Evolutionary conservation across 2,329 filamentous ascomycete genomes (phyloP).

Genomic region (Pseudogymnoascus sp.): DNA sequence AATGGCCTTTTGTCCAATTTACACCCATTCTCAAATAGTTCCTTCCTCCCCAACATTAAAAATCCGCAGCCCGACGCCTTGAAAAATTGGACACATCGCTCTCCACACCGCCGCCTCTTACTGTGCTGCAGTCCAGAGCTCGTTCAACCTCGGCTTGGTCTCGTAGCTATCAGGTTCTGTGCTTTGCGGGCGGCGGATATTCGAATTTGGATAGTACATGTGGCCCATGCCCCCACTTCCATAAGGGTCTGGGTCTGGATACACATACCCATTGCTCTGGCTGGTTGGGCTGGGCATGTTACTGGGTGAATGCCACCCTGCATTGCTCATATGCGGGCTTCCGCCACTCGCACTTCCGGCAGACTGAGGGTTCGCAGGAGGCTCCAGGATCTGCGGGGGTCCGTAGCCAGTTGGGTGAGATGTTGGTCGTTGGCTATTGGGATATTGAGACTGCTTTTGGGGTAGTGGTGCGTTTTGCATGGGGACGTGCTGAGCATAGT

Average conservation of each 20-base stretch:
- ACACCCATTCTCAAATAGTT: not conserved
- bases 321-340: conserved; percentile 69
- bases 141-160: conserved; percentile 47
- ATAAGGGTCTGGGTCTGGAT: conserved; percentile 73
- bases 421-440: conserved; percentile 48
- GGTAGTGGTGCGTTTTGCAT: conserved; percentile 63
- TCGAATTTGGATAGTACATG: conserved; percentile 64
- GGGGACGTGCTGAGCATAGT: conserved; percentile 32
- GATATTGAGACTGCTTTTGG: not conserved
- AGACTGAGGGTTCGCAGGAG: conserved; percentile 63
- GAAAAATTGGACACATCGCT: not conserved
- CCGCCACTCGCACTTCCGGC: conserved; percentile 58
- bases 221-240: conserved; percentile 50
- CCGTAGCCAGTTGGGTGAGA: conserved; percentile 79
- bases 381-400: conserved; percentile 70
- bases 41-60: not conserved
- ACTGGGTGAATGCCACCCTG: conserved; percentile 73
- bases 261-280: conserved; percentile 59
- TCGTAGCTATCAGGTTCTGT: conserved; percentile 60
- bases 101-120: conserved; percentile 21
- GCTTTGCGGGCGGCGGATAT: conserved; percentile 66
- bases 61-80: not conserved
- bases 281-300: conserved; percentile 52
- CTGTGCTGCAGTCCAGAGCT: conserved; percentile 45
- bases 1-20: not conserved